Percentiles rank a stretch among this genome's conserved stretches.
Evolutionary conservation across 83 land plant genomes (phyloP).

Genomic region (Isoetes engelmannii): DNA sequence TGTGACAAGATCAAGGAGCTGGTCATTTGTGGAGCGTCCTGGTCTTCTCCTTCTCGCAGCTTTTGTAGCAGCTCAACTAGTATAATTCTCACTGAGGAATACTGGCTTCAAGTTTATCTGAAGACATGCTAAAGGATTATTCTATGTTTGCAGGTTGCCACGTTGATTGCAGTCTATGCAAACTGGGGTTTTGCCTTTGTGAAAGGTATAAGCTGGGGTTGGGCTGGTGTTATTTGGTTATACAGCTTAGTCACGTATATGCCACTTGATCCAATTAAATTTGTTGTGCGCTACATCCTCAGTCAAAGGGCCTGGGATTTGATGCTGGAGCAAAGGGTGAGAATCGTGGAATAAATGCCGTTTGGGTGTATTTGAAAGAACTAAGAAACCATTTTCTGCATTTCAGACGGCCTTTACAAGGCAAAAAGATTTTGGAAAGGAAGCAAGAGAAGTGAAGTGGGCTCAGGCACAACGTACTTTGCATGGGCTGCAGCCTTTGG

Average conservation of each 20-base stretch:
- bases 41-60: conserved; percentile 57
- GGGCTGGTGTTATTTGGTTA: conserved; percentile 83
- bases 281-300: conserved; percentile 51
- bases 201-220: conserved; percentile 78
- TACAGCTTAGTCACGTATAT: conserved; percentile 66
- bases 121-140: neutral
- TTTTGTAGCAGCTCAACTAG: conserved; percentile 66
- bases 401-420: conserved; percentile 69
- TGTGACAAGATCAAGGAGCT: conserved; percentile 70
- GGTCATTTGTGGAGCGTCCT: conserved; percentile 77
- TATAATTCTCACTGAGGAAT: conserved; percentile 19
- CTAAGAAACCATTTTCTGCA: neutral
- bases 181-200: conserved; percentile 62
- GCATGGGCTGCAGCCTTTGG: conserved; percentile 71
- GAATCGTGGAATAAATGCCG: neutral
- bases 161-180: conserved; percentile 68
- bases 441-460: conserved; percentile 73
- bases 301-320: conserved; percentile 72
- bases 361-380: neutral
- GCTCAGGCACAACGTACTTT: conserved; percentile 76
- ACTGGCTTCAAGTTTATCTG: neutral
- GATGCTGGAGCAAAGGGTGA: conserved; percentile 61
- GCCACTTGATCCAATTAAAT: conserved; percentile 67
- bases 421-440: conserved; percentile 77
- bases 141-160: conserved; percentile 53